Evolutionary conservation across 805 yeast species (phyloP).

Genomic region (Nakazawaea siamensis): DNA sequence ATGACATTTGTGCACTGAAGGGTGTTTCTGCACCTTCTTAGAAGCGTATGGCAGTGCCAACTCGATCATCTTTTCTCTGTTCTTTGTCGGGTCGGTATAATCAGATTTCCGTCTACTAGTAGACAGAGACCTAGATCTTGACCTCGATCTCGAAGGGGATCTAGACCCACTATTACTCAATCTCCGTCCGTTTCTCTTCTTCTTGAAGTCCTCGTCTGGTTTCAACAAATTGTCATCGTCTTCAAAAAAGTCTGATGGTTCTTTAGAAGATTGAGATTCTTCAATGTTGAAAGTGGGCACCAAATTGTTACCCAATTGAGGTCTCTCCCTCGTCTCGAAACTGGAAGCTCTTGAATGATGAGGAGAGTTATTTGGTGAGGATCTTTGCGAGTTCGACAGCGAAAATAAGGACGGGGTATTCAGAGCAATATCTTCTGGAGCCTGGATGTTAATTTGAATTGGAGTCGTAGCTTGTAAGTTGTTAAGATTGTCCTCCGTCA

Average conservation of each 20-base stretch:
- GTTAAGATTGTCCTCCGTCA: conserved; percentile 2
- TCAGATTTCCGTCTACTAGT: conserved; percentile 13
- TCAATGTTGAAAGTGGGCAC: conserved; percentile 10
- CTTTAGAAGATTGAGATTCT: neutral
- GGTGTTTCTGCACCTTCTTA: conserved; percentile 60
- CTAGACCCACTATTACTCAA: conserved; percentile 11
- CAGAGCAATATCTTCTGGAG: conserved; percentile 33
- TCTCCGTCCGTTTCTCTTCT: conserved; percentile 9
- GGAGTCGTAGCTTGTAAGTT: conserved; percentile 8
- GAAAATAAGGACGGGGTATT: conserved; percentile 51
- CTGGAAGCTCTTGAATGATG: conserved; percentile 22
- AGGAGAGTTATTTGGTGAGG: conserved; percentile 28
- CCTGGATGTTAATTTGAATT: conserved; percentile 18
- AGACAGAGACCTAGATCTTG: conserved; percentile 25
- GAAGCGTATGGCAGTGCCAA: conserved; percentile 51
- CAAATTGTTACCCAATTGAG: conserved; percentile 13
- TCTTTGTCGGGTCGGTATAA: conserved; percentile 14
- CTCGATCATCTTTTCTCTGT: conserved; percentile 53
- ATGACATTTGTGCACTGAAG: conserved; percentile 69
- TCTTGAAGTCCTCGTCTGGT: conserved; percentile 13
- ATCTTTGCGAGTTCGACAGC: conserved; percentile 26
- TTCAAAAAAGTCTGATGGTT: conserved; percentile 13
- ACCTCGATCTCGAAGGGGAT: conserved; percentile 19
- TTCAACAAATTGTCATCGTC: conserved; percentile 17
- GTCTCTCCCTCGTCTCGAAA: conserved; percentile 18